Evolutionary conservation across 2,329 filamentous ascomycete genomes (phyloP).

Genomic region (Calonectria pseudoreteaudii): DNA sequence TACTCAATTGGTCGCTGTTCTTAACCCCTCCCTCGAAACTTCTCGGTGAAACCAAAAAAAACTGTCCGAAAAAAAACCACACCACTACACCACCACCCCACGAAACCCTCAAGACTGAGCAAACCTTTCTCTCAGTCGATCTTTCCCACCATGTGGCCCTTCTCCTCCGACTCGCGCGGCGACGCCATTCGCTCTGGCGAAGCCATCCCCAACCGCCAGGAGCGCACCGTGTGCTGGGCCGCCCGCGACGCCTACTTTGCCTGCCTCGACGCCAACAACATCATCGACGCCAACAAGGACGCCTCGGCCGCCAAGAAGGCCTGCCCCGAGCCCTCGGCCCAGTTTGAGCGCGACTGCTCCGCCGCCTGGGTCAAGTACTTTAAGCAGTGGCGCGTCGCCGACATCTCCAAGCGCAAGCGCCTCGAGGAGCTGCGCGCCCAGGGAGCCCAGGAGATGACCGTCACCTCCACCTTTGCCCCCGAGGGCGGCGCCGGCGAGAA

Average conservation of each 20-base stretch:
- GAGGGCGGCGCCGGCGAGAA: slow-evolving; percentile 46
- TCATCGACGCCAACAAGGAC: slow-evolving; percentile 74
- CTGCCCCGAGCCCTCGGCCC: slow-evolving; percentile 56
- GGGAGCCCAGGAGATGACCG: slow-evolving; percentile 73
- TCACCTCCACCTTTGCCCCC: slow-evolving; percentile 52
- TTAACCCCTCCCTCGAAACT: neutral
- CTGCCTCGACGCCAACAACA: slow-evolving; percentile 85
- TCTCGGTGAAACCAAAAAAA: neutral
- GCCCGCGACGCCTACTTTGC: slow-evolving; percentile 88
- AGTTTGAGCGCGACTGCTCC: slow-evolving; percentile 88
- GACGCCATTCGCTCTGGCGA: slow-evolving; percentile 67
- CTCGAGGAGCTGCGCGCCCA: slow-evolving; percentile 80
- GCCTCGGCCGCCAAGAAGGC: slow-evolving; percentile 51
- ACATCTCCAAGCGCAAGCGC: slow-evolving; percentile 85
- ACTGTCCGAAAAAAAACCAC: slow-evolving; percentile 20
- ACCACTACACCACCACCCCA: neutral
- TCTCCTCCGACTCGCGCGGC: slow-evolving; percentile 60
- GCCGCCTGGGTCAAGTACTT: slow-evolving; percentile 98
- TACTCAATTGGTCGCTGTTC: neutral
- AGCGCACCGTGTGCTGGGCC: slow-evolving; percentile 89
- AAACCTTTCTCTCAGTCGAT: slow-evolving; percentile 38
- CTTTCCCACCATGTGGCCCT: slow-evolving; percentile 57
- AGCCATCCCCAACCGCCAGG: slow-evolving; percentile 85
- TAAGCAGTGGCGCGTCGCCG: slow-evolving; percentile 95
- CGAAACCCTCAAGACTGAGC: slow-evolving; percentile 8